Evolutionary conservation across 2,329 filamentous ascomycete genomes (phyloP).

Genomic region (Elsinoe necatrix): DNA sequence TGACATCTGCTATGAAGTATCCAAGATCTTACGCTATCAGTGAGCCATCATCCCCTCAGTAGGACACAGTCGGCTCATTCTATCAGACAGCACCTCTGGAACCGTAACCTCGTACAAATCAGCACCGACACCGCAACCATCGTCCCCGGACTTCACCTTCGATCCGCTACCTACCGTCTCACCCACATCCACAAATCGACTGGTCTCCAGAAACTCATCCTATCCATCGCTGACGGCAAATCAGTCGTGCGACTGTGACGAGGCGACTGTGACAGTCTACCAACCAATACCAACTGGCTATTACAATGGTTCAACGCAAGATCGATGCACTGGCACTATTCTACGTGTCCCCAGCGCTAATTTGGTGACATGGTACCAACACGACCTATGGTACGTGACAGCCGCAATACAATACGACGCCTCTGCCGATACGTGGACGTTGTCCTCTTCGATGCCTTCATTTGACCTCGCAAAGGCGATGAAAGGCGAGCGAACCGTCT

Average conservation of each 20-base stretch:
- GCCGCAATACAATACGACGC: neutral
- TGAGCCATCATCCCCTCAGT: no score
- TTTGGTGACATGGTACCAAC: neutral
- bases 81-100: neutral
- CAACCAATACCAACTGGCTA: neutral
- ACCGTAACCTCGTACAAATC: neutral
- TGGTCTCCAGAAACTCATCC: neutral
- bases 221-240: neutral
- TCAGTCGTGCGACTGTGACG: neutral
- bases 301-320: neutral
- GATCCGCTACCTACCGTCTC: neutral
- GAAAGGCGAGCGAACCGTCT: neutral
- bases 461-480: neutral
- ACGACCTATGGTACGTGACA: neutral
- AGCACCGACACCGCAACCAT: neutral
- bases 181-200: neutral
- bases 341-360: neutral
- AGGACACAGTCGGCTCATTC: neutral
- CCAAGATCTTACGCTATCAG: no score
- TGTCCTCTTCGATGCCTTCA: neutral
- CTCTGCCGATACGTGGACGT: neutral
- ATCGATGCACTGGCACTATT: neutral
- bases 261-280: neutral
- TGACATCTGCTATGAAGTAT: no score
- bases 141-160: neutral